A percentile compares a stretch with the other conserved stretches of the same genome.
Conservation (phyloP, 192 early-diverging fungal species). For the Mortierella hygrophila region DNA sequence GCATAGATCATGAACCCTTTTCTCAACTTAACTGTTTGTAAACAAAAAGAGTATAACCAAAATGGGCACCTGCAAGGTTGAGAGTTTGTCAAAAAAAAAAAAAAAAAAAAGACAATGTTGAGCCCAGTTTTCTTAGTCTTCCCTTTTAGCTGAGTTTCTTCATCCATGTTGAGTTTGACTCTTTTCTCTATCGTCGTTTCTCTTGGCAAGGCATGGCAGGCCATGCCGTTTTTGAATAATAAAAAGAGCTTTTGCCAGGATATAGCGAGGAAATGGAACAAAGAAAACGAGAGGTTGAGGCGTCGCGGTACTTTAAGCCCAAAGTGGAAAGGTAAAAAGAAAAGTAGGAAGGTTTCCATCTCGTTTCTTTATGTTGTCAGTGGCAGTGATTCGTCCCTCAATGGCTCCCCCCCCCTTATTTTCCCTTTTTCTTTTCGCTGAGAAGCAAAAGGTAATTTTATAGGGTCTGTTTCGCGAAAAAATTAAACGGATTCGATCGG, state of each 20-base stretch:
- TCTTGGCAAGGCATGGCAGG: neutral
- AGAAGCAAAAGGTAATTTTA: neutral
- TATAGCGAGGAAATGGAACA: neutral
- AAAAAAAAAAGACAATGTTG: neutral
- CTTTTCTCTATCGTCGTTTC: neutral
- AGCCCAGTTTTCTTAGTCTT: neutral
- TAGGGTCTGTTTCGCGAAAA: no score
- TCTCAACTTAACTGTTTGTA: neutral
- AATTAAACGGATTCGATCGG: neutral
- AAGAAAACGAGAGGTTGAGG: neutral
- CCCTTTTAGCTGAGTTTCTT: neutral
- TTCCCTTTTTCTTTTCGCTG: neutral
- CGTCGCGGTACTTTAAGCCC: neutral
- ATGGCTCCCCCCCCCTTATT: neutral
- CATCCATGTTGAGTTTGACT: neutral
- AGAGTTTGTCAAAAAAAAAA: neutral
- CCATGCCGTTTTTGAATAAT: no score
- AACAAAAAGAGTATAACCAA: neutral
- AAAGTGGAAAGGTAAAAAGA: slow-evolving; percentile 12
- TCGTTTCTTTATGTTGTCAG: neutral
- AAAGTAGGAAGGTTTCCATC: slow-evolving; percentile 16
- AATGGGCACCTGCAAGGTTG: neutral
- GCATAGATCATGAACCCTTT: neutral
- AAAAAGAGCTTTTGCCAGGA: neutral
- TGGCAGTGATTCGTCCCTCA: neutral